A percentile compares a stretch with the other conserved stretches of the same genome.
Evolutionary conservation across 495 filamentous ascomycete species (phyloP).

Genomic region (Hypoxylon subgilvum): DNA sequence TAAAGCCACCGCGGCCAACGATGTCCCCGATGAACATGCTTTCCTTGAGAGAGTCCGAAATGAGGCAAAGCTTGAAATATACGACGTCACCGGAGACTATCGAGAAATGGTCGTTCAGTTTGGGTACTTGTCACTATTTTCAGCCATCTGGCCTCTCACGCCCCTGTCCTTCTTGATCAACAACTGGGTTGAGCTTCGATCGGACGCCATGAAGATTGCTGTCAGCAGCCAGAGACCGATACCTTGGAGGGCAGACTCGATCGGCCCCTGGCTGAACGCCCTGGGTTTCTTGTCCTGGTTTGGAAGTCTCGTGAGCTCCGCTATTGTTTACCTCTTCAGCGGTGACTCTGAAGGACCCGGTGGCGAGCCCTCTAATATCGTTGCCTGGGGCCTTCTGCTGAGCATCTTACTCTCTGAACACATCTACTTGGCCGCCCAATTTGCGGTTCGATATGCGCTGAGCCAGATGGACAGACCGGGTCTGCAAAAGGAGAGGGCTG

Average conservation of each 20-base stretch:
- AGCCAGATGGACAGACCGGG: conserved; percentile 84
- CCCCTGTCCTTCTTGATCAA: conserved; percentile 89
- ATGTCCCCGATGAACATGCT: conserved; percentile 72
- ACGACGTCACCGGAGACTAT: conserved; percentile 87
- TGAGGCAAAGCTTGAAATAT: conserved; percentile 83
- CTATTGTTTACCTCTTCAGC: conserved; percentile 86
- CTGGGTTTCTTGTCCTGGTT: conserved; percentile 90
- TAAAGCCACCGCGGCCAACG: conserved; percentile 48
- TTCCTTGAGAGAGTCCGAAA: conserved; percentile 83
- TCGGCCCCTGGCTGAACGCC: conserved; percentile 91
- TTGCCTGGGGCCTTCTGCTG: conserved; percentile 81
- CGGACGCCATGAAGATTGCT: conserved; percentile 94
- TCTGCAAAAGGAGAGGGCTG: conserved; percentile 76
- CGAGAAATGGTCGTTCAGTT: conserved; percentile 96
- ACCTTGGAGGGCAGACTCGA: conserved; percentile 86
- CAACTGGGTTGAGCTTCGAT: conserved; percentile 94
- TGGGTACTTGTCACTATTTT: conserved; percentile 93
- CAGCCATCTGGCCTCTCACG: conserved; percentile 89
- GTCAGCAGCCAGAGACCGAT: conserved; percentile 85
- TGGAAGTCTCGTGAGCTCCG: conserved; percentile 82
- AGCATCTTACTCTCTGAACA: conserved; percentile 88
- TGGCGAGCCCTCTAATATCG: conserved; percentile 69
- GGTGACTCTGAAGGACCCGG: conserved; percentile 59
- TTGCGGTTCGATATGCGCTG: conserved; percentile 71
- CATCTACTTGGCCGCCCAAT: conserved; percentile 74